Evolutionary conservation across 1,284 basidiomycete genomes (phyloP), one percentile per base, ranked within the genome.

Genomic region (Sphagnurus paluster): DNA sequence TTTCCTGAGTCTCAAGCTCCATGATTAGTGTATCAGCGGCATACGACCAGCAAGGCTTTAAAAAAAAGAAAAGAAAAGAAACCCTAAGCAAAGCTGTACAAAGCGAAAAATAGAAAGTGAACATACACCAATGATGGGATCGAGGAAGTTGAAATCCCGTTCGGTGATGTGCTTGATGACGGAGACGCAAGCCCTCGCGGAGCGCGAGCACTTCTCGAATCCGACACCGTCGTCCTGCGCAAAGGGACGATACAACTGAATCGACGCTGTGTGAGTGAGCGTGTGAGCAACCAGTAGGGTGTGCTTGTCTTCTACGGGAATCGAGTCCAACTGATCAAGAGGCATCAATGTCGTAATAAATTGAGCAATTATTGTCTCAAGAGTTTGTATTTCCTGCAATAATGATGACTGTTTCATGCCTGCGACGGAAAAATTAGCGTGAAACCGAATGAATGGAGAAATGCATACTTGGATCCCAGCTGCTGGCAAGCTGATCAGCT

Each of bases 121-220:
- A 69, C 84, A 54, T 68, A 88, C 85, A 47, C 82, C 84, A 51
- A 88, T 72, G 53, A 87, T 77, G 17, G 87, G 87, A 66, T 89
- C 86, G 24, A 89, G 71, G 61, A 79, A 84, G 32, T 76, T 74
- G 50, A 77, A 84, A 57, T 87, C 84, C 56, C 75, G 64, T 28
- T 87, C 83, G 20, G 71, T 63, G 46, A 87, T 70, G 50, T 79
- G 76, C 57, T 81, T 81, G 56, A 81, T 74, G 55, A 87, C 67
- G 34, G 73, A 68, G 36, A 79, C 74, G 52, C 77, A 75, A 19
- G 77, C 69, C 39, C 79, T 73, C 19, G 83, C 81, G 17, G 85
- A 80, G 44, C 68, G 73, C 38, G 80, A 68, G 52, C 79, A 83
- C 61, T 85, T 84, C 26, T 83, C 82, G 53, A 83, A 82, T 19